phyloP scores from a whole-genome alignment of 768 basidiomycete species.

The Kockovaella imperatae region DNA sequence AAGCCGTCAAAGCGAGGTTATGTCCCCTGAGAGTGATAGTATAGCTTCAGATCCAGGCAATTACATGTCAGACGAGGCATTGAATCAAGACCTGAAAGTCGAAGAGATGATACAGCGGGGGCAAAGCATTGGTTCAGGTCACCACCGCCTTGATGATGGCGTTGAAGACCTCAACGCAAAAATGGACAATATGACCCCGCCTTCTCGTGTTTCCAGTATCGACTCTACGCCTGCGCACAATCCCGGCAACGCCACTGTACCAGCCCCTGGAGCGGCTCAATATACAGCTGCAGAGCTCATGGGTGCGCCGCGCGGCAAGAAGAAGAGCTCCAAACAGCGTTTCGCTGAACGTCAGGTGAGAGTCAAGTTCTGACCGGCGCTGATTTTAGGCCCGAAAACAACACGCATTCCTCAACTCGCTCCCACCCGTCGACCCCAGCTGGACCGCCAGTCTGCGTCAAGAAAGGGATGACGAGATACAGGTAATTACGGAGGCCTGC shows the following conservation, averaged over 20 bases:
- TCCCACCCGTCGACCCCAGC: slow-evolving; percentile 36
- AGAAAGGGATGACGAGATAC: slow-evolving; percentile 41
- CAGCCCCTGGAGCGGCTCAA: neutral
- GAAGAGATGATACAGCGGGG: slow-evolving; percentile 17
- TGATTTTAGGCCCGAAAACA: slow-evolving; percentile 39
- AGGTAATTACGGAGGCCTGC: slow-evolving; percentile 38
- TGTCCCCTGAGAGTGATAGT: neutral
- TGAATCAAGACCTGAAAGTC: slow-evolving; percentile 9
- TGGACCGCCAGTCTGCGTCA: slow-evolving; percentile 39
- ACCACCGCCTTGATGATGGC: neutral
- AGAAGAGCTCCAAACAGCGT: slow-evolving; percentile 43
- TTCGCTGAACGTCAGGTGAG: slow-evolving; percentile 45
- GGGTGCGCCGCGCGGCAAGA: slow-evolving; percentile 26
- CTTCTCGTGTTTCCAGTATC: too few species aligned
- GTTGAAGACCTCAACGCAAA: neutral
- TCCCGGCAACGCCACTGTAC: neutral
- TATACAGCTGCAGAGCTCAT: neutral
- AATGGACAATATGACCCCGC: neutral
- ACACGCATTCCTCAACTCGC: slow-evolving; percentile 34
- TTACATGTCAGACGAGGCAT: slow-evolving; percentile 12
- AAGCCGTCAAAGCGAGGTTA: neutral
- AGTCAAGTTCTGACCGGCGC: neutral
- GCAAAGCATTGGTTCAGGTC: slow-evolving; percentile 7
- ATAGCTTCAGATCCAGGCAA: slow-evolving; percentile 10
- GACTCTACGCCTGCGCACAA: neutral